Conservation (phyloP, 2,329 filamentous ascomycete genomes). For the Colletotrichum karsti region DNA sequence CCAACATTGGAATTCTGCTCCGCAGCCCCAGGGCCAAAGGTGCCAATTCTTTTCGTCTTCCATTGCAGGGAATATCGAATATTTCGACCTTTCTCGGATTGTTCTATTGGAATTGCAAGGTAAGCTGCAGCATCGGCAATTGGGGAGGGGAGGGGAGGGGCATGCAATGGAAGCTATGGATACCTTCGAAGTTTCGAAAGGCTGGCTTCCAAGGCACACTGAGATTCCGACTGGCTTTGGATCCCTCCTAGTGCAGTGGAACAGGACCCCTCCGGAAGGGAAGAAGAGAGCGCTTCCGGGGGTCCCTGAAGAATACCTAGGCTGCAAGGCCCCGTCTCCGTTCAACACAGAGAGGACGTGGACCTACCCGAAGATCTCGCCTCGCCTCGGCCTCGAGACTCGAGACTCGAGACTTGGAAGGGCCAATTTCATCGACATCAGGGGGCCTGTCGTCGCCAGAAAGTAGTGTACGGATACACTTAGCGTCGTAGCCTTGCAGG, state of each 20-base stretch:
- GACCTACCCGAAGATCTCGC: too few species aligned
- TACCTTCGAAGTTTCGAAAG: slow-evolving; percentile 9
- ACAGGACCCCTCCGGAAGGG: not conserved
- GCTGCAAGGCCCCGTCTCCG: not conserved
- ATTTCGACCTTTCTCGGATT: not conserved
- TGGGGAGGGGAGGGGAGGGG: too few species aligned
- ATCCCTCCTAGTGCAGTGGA: not conserved
- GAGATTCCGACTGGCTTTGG: not conserved
- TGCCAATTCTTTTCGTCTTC: not conserved
- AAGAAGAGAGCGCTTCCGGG: not conserved
- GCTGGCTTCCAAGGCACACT: not conserved
- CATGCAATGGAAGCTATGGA: slow-evolving; percentile 28
- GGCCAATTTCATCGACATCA: not conserved
- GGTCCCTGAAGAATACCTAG: not conserved
- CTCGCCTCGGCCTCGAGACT: not conserved
- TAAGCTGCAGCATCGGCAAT: slow-evolving; percentile 11
- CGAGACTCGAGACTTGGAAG: not conserved
- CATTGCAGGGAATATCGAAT: not conserved
- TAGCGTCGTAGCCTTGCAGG: not conserved
- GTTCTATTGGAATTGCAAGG: slow-evolving; percentile 2
- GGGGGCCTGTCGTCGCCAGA: too few species aligned
- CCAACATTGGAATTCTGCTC: too few species aligned
- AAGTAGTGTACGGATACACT: too few species aligned
- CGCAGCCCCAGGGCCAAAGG: too few species aligned
- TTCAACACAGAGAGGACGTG: too few species aligned